These are phyloP conservation scores for Zangia roseola DNA, from an alignment of 768 basidiomycete species.

Conservation along the genomic window DNA sequence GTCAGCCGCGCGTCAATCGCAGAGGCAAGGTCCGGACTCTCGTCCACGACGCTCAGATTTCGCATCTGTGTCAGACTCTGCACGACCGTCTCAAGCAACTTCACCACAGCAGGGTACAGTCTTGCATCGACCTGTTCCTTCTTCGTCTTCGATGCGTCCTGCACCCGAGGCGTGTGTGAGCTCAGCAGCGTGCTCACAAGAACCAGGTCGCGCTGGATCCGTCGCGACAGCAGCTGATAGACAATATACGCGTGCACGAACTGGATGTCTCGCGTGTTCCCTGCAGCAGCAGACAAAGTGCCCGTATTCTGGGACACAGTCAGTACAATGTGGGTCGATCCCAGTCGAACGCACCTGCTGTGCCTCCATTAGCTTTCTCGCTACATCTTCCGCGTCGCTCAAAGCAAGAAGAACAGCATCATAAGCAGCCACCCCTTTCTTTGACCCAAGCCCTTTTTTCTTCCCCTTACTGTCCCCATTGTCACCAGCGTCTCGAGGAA, in stretches of 20 bases:
- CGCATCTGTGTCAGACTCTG: constrained; percentile 87
- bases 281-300: constrained; percentile 36
- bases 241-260: constrained; percentile 87
- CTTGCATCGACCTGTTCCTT: constrained; percentile 63
- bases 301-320: constrained; percentile 39
- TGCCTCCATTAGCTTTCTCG: constrained; percentile 76
- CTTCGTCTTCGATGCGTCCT: constrained; percentile 27
- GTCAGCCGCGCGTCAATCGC: constrained; percentile 75
- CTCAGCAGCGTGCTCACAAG: constrained; percentile 65
- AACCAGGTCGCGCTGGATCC: constrained; percentile 86
- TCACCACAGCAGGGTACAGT: constrained; percentile 84
- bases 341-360: constrained; percentile 58
- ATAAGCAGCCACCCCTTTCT: constrained; percentile 81
- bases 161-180: constrained; percentile 36
- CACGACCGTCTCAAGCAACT: constrained; percentile 80
- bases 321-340: neutral
- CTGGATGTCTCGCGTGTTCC: constrained; percentile 66
- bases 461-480: constrained; percentile 35
- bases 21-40: constrained; percentile 77
- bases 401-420: constrained; percentile 81
- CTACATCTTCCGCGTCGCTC: constrained; percentile 87
- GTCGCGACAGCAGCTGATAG: constrained; percentile 82
- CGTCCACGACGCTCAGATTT: constrained; percentile 80
- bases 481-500: constrained; percentile 25
- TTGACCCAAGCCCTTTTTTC: constrained; percentile 46